Evolutionary conservation across 1,139 yeast species (phyloP).

Genomic region (Suhomyces coccinellae): DNA sequence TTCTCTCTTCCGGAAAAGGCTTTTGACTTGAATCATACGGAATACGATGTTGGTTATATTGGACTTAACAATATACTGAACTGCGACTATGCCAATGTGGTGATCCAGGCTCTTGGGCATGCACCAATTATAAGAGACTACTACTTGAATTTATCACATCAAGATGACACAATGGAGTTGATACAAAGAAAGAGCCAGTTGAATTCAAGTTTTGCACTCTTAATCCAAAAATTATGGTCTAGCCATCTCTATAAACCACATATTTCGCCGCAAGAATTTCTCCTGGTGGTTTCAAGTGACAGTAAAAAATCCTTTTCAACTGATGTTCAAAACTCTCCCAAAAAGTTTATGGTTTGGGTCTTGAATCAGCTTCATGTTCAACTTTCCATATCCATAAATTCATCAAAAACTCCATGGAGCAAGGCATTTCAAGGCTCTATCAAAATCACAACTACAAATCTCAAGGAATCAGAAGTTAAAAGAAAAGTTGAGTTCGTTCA

Average conservation of each 20-base stretch:
- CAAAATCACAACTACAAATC: conserved; percentile 29
- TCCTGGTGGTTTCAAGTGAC: conserved; percentile 45
- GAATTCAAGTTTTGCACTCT: conserved; percentile 38
- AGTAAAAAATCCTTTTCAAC: conserved; percentile 46
- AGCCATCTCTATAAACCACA: conserved; percentile 56
- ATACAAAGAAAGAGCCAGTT: conserved; percentile 24
- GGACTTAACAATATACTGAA: conserved; percentile 58
- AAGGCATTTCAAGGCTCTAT: conserved; percentile 55
- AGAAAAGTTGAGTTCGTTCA: conserved; percentile 25
- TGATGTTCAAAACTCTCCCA: conserved; percentile 49
- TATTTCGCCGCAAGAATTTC: conserved; percentile 66
- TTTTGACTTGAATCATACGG: conserved; percentile 43
- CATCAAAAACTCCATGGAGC: conserved; percentile 19
- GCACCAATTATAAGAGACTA: conserved; percentile 52
- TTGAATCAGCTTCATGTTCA: conserved; percentile 48
- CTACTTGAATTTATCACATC: conserved; percentile 34
- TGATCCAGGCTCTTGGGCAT: conserved; percentile 60
- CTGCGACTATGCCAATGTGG: conserved; percentile 54
- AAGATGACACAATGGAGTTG: conserved; percentile 14
- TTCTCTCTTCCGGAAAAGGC: conserved; percentile 15
- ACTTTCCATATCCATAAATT: conserved; percentile 24
- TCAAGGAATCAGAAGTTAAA: conserved; percentile 19
- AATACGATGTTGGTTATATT: conserved; percentile 62
- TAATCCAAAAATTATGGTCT: conserved; percentile 67
- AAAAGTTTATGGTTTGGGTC: conserved; percentile 58